Evolutionary conservation across 140 eudicot genomes (phyloP).

Genomic region (Senecio squalidus): DNA sequence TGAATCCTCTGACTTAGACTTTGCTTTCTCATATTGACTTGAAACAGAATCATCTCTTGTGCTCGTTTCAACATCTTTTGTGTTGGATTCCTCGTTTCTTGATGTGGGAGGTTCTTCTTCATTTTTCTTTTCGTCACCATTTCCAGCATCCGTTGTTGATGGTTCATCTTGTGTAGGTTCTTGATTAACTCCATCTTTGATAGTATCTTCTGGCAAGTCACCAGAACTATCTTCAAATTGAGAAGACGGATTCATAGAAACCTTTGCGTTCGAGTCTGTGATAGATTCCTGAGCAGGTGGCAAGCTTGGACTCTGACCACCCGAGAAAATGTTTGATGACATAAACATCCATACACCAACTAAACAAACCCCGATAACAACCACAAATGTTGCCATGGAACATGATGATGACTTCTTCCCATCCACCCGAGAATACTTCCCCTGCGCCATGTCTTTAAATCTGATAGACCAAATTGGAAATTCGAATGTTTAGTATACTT

Average conservation of each 20-base stretch:
- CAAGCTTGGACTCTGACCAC: constrained; percentile 14
- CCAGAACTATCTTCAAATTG: constrained; percentile 45
- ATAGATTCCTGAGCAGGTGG: constrained; percentile 15
- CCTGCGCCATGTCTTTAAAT: constrained; percentile 31
- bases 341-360: constrained; percentile 40
- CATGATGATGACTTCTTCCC: constrained; percentile 37
- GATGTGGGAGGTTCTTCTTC: constrained; percentile 18
- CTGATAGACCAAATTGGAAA: constrained; percentile 10
- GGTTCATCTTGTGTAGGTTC: constrained; percentile 15
- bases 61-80: constrained; percentile 22
- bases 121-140: neutral
- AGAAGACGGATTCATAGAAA: constrained; percentile 12
- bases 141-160: constrained; percentile 2
- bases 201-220: constrained; percentile 31
- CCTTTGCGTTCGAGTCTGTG: constrained; percentile 13
- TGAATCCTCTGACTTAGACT: constrained; percentile 21
- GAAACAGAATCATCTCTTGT: constrained; percentile 13
- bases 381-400: constrained; percentile 27
- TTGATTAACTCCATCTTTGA: constrained; percentile 23
- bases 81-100: constrained; percentile 13
- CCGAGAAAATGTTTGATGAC: constrained; percentile 26
- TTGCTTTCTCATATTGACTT: constrained; percentile 16
- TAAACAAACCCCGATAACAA: constrained; percentile 26
- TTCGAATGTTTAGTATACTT: neutral
- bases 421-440: constrained; percentile 35